These are phyloP conservation scores for Nakazawaea peltata DNA, from an alignment of 805 yeast genomes.

Conservation along the genomic window DNA sequence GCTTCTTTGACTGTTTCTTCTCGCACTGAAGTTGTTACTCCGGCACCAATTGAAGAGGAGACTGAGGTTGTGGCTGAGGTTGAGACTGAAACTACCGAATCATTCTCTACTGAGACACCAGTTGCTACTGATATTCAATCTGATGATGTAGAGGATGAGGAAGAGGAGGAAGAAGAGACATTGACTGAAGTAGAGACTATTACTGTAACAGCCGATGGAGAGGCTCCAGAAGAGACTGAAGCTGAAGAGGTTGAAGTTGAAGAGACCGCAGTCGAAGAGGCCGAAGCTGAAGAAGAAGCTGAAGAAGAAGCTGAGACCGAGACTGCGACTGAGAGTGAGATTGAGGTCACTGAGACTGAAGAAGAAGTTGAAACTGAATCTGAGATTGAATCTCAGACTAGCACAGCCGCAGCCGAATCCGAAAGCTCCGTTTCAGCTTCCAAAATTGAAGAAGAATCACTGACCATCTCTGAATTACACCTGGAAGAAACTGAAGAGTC, in stretches of 20 bases:
- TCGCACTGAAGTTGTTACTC: constrained; percentile 7
- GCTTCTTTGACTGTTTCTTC: constrained; percentile 3
- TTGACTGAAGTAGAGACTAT: constrained; percentile 4
- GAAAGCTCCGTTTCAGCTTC: too few species aligned
- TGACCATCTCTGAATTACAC: too few species aligned
- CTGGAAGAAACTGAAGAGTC: background rate
- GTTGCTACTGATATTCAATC: background rate
- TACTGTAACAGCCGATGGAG: constrained; percentile 3
- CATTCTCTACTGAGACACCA: background rate
- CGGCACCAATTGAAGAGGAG: background rate
- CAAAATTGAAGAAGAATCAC: too few species aligned
- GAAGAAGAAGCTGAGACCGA: constrained; percentile 6
- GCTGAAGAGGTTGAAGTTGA: background rate
- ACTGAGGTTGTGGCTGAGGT: background rate
- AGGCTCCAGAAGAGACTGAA: background rate
- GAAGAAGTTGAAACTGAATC: background rate
- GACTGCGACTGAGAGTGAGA: constrained; percentile 2
- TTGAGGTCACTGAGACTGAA: background rate
- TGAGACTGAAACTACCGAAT: background rate
- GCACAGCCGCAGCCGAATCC: too few species aligned
- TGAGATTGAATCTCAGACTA: too few species aligned
- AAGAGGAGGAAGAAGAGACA: background rate
- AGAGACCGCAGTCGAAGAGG: background rate
- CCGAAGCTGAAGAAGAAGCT: background rate
- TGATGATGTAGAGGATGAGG: background rate